Percentiles rank a stretch among this genome's conserved stretches.
These are phyloP conservation scores for Pestalotiopsis sp. DNA, from an alignment of 2,329 filamentous ascomycete genomes.

Conservation along the genomic window DNA sequence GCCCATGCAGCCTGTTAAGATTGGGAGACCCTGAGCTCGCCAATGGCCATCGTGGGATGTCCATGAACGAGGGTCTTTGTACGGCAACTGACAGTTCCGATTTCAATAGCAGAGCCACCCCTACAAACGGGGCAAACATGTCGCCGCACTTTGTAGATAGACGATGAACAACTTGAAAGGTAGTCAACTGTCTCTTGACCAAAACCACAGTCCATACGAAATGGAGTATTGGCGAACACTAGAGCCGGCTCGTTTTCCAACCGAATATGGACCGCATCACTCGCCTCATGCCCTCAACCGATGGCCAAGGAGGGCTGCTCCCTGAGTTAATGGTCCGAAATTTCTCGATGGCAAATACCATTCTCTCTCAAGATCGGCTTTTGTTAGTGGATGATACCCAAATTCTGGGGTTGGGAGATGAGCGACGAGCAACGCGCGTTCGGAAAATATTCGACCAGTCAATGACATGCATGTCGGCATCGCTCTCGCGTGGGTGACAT, in stretches of 20 bases:
- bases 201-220: neutral
- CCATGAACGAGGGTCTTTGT: neutral
- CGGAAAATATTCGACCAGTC: conserved; percentile 6
- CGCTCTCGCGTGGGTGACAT: conserved; percentile 2
- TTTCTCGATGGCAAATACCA: neutral
- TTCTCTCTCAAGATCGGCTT: neutral
- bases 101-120: neutral
- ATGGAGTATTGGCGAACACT: neutral
- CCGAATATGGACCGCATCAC: neutral
- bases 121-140: neutral
- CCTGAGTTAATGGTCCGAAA: neutral
- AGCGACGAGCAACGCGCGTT: neutral
- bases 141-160: neutral
- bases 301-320: neutral
- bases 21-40: neutral
- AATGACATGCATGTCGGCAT: neutral
- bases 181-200: neutral
- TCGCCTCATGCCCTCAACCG: neutral
- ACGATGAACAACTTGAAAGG: neutral
- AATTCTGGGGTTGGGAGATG: neutral
- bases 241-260: neutral
- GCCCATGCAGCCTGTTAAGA: neutral
- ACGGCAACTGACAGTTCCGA: conserved; percentile 7
- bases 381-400: neutral
- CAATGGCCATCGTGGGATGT: neutral